Percentiles rank a stretch among this genome's conserved stretches.
Evolutionary conservation across 176 grass and related monocot species (phyloP).

Genomic region (Poa annua): DNA sequence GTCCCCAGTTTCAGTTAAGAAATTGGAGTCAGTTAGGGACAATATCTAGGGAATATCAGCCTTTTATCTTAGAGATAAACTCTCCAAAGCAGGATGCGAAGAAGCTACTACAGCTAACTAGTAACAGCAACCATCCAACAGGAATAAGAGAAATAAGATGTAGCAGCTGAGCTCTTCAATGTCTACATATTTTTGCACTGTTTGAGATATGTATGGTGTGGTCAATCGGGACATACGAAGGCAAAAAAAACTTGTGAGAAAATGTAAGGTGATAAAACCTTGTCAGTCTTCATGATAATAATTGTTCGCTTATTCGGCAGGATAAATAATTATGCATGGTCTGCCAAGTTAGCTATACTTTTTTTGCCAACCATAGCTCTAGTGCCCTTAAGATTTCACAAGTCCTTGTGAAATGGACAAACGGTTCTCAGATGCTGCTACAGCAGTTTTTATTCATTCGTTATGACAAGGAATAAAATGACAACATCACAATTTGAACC

Average conservation of each 20-base stretch:
- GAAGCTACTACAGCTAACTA: not conserved
- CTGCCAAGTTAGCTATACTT: not conserved
- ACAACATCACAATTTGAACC: not conserved
- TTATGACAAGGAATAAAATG: not conserved
- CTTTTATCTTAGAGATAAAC: not conserved
- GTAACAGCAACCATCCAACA: not conserved
- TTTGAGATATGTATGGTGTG: not conserved
- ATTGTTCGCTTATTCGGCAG: not conserved
- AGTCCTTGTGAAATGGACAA: not conserved
- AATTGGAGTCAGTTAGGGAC: not conserved
- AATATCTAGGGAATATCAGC: not conserved
- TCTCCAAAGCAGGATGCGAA: not conserved
- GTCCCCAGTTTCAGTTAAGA: not conserved
- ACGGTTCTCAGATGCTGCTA: not conserved
- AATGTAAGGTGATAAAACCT: not conserved
- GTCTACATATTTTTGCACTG: not conserved
- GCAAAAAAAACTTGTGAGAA: not conserved
- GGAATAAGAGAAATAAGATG: not conserved
- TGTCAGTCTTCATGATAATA: not conserved
- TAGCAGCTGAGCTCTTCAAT: not conserved
- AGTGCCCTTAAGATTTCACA: not conserved
- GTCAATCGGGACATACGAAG: not conserved
- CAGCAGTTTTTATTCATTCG: not conserved
- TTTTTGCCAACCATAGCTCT: not conserved
- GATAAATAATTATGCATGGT: not conserved